These are phyloP conservation scores for Penicillium frequentans DNA, from an alignment of 2,329 filamentous ascomycete genomes.

Conservation along the genomic window DNA sequence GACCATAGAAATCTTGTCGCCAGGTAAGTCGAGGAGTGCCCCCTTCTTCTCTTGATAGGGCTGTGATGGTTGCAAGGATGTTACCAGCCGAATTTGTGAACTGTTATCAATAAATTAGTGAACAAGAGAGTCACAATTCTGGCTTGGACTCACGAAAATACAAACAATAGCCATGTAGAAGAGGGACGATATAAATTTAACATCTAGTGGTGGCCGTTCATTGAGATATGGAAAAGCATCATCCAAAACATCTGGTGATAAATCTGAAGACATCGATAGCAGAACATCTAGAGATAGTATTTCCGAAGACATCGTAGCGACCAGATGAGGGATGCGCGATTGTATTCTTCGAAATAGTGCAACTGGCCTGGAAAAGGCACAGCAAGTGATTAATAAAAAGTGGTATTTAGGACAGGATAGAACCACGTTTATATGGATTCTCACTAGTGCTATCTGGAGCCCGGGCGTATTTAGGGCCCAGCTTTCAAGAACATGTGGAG, in stretches of 20 bases:
- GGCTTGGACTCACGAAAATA: neutral
- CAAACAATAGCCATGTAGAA: rapidly evolving
- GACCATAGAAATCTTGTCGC: neutral
- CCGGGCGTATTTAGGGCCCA: neutral
- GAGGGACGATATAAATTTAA: neutral
- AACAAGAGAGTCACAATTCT: neutral
- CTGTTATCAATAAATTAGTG: neutral
- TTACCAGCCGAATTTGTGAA: neutral
- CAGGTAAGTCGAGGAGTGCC: neutral
- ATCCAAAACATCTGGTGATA: neutral
- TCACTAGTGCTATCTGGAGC: no score
- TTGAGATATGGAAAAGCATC: neutral
- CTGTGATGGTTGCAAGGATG: neutral
- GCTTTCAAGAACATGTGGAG: neutral
- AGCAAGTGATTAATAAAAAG: neutral
- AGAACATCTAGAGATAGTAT: no score
- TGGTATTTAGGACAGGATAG: no score
- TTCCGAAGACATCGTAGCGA: no score
- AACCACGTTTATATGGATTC: no score
- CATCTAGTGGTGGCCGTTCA: neutral
- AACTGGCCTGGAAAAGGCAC: no score
- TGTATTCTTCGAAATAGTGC: no score
- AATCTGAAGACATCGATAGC: neutral
- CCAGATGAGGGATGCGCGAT: no score
- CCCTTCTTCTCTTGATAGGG: neutral